These are phyloP conservation scores for Sarocladium strictum DNA, from an alignment of 2,329 filamentous ascomycete species.

Conservation along the genomic window DNA sequence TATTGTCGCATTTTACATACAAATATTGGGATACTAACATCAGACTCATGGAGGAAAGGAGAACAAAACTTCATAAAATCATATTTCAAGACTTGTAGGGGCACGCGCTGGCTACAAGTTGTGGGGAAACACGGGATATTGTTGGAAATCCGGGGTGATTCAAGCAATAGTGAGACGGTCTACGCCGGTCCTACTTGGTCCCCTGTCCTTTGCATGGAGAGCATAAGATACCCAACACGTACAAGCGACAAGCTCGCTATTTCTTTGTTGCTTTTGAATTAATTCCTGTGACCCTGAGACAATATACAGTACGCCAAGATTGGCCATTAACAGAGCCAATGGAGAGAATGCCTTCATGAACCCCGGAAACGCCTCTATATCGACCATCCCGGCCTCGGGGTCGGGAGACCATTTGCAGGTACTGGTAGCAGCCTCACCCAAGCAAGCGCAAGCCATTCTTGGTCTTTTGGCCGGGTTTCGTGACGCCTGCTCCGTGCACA, in stretches of 20 bases:
- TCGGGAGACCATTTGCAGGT: too few species aligned
- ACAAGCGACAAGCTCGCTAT: constrained; percentile 9
- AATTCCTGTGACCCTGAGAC: too few species aligned
- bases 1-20: neutral
- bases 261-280: constrained; percentile 1
- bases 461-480: constrained; percentile 61
- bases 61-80: too few species aligned
- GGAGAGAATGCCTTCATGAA: neutral
- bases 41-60: neutral
- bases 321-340: too few species aligned
- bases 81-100: too few species aligned
- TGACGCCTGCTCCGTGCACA: constrained; percentile 43
- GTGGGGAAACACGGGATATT: neutral
- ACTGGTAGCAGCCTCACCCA: too few species aligned
- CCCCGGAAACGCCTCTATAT: neutral
- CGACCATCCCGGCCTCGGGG: too few species aligned
- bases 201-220: neutral
- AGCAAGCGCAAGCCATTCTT: constrained; percentile 58
- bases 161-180: too few species aligned
- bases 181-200: too few species aligned
- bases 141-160: neutral
- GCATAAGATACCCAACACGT: constrained; percentile 12
- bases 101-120: too few species aligned
- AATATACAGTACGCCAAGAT: too few species aligned
- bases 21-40: neutral